These are phyloP conservation scores for Ceratocystis harringtonii DNA, from an alignment of 2,329 filamentous ascomycete genomes.

Conservation along the genomic window DNA sequence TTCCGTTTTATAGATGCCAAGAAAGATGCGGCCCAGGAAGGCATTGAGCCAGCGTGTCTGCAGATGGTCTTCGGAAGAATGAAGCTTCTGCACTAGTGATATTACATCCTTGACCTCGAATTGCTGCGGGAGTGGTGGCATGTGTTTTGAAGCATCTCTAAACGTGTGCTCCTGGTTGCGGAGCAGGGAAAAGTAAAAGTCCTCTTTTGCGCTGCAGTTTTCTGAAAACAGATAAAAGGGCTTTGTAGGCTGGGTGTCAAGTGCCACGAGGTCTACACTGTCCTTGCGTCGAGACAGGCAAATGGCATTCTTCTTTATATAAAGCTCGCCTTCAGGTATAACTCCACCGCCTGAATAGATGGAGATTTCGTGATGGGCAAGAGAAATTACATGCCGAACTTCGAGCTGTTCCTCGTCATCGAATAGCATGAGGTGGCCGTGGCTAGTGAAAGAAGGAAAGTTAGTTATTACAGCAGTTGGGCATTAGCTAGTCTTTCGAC, in stretches of 20 bases:
- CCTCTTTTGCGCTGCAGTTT: conserved; percentile 90
- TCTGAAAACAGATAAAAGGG: conserved; percentile 93
- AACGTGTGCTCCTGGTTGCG: conserved; percentile 63
- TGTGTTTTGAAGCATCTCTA: conserved; percentile 25
- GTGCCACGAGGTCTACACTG: conserved; percentile 36
- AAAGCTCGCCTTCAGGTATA: conserved; percentile 84
- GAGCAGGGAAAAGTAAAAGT: conserved; percentile 90
- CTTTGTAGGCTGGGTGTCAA: conserved; percentile 47
- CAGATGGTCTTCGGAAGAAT: conserved; percentile 79
- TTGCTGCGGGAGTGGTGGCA: conserved; percentile 44
- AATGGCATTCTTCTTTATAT: conserved; percentile 86
- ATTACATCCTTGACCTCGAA: conserved; percentile 82
- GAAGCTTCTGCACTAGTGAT: conserved; percentile 72
- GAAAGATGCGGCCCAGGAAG: conserved; percentile 71
- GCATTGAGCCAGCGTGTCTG: conserved; percentile 93
- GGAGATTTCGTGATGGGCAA: conserved; percentile 73
- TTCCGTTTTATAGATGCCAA: conserved; percentile 72
- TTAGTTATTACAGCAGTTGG: background rate
- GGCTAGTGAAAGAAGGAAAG: conserved; percentile 35
- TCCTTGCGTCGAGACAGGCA: conserved; percentile 54
- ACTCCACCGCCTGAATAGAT: conserved; percentile 65
- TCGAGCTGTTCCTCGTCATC: conserved; percentile 91
- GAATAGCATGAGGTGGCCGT: conserved; percentile 93
- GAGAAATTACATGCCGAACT: conserved; percentile 86
- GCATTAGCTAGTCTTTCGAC: background rate